Conservation (phyloP, 176 grass and related monocot species). For the Triticum dicoccoides region DNA sequence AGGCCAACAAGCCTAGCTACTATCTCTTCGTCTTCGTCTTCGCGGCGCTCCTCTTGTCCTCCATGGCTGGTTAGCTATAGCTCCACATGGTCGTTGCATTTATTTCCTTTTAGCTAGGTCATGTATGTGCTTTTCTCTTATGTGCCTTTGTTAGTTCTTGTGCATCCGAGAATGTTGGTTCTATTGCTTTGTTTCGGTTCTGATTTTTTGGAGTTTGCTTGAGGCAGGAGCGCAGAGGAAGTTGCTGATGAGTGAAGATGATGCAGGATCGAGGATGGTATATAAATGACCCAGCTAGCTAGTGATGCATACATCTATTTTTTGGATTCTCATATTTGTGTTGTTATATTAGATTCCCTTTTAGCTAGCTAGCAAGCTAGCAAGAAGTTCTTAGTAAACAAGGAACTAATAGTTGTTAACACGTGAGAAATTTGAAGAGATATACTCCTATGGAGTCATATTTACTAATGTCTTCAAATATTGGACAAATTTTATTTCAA, state of each 20-base stretch:
- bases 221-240: constrained; percentile 38
- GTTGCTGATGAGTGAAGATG: constrained; percentile 24
- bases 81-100: neutral
- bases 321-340: neutral
- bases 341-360: neutral
- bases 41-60: constrained; percentile 32
- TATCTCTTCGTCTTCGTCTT: constrained; percentile 32
- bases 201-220: constrained; percentile 11
- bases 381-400: neutral
- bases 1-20: constrained; percentile 28
- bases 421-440: neutral
- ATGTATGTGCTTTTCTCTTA: neutral
- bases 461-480: neutral
- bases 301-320: neutral
- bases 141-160: neutral
- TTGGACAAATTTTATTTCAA: neutral
- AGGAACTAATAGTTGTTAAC: neutral
- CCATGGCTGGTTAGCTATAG: constrained; percentile 42
- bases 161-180: neutral
- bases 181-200: constrained; percentile 1
- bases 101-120: neutral
- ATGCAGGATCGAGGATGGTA: constrained; percentile 31
- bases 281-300: neutral
- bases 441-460: neutral
- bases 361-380: neutral